Evolutionary conservation across 495 filamentous ascomycete genomes (phyloP).

Genomic region (Neurospora hispaniola): DNA sequence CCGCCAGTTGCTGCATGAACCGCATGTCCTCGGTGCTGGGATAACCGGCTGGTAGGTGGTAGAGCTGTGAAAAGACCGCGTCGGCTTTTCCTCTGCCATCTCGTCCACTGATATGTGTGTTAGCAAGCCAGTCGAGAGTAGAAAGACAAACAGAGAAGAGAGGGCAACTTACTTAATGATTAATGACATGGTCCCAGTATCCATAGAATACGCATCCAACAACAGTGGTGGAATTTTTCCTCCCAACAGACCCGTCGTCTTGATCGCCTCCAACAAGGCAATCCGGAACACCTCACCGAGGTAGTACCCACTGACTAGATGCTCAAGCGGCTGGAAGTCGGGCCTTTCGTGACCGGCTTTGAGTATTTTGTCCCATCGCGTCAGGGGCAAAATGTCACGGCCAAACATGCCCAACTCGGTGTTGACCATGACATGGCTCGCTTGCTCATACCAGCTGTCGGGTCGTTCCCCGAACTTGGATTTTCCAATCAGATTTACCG

Average conservation of each 20-base stretch:
- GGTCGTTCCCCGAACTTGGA: constrained; percentile 41
- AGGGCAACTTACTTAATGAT: constrained; percentile 43
- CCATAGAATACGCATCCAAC: constrained; percentile 44
- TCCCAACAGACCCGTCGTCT: constrained; percentile 42
- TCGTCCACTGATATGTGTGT: not conserved
- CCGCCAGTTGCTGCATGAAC: constrained; percentile 41
- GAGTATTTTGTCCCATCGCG: constrained; percentile 61
- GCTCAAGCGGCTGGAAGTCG: constrained; percentile 78
- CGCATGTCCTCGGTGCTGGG: constrained; percentile 39
- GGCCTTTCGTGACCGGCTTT: constrained; percentile 56
- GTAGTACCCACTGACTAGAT: constrained; percentile 73
- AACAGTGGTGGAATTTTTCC: constrained; percentile 45
- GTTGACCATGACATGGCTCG: constrained; percentile 58
- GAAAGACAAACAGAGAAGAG: not conserved
- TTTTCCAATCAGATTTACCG: constrained; percentile 39
- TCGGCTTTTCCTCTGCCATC: not conserved
- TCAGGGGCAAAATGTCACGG: constrained; percentile 55
- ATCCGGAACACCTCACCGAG: constrained; percentile 72
- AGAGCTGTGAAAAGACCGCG: not conserved
- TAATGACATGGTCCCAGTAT: constrained; percentile 48
- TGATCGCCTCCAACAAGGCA: constrained; percentile 53
- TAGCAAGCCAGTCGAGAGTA: not conserved
- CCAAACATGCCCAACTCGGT: constrained; percentile 81
- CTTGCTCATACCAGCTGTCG: constrained; percentile 44
- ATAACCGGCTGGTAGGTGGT: not conserved